Percentiles rank a stretch among this genome's conserved stretches.
These are phyloP conservation scores for Kodamaea derodonti DNA, from an alignment of 1,139 yeast genomes.

Conservation along the genomic window DNA sequence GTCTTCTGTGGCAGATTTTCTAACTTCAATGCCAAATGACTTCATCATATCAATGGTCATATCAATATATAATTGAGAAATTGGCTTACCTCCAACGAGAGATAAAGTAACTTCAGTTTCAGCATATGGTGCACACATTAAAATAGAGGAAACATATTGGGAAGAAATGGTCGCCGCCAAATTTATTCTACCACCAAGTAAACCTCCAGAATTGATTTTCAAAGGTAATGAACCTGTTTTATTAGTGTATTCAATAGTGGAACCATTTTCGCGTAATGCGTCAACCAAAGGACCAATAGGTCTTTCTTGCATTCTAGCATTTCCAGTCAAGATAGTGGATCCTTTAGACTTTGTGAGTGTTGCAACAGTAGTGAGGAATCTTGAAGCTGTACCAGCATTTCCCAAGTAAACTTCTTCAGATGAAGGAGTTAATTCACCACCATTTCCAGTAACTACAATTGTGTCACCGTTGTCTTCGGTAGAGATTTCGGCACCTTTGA, in stretches of 20 bases:
- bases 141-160: constrained; percentile 91
- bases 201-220: constrained; percentile 66
- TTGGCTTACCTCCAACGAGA: constrained; percentile 94
- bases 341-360: constrained; percentile 55
- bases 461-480: constrained; percentile 88
- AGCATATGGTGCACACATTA: constrained; percentile 98
- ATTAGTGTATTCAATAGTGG: constrained; percentile 66
- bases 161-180: constrained; percentile 95
- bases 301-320: constrained; percentile 95
- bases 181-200: constrained; percentile 89
- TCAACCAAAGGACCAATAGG: constrained; percentile 97
- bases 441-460: constrained; percentile 80
- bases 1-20: constrained; percentile 62
- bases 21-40: constrained; percentile 80
- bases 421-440: constrained; percentile 67
- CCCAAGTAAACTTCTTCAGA: constrained; percentile 75
- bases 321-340: constrained; percentile 79
- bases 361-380: constrained; percentile 90
- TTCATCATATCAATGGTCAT: constrained; percentile 98
- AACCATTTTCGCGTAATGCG: constrained; percentile 80
- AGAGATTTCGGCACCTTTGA: constrained; percentile 78
- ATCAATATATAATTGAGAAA: constrained; percentile 90
- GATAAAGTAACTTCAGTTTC: constrained; percentile 80
- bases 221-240: constrained; percentile 84
- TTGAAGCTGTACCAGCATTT: constrained; percentile 97